A percentile compares a stretch with the other conserved stretches of the same genome.
These are phyloP conservation scores for Aspergillus aculeatus DNA, from an alignment of 2,329 filamentous ascomycete species.

Conservation along the genomic window DNA sequence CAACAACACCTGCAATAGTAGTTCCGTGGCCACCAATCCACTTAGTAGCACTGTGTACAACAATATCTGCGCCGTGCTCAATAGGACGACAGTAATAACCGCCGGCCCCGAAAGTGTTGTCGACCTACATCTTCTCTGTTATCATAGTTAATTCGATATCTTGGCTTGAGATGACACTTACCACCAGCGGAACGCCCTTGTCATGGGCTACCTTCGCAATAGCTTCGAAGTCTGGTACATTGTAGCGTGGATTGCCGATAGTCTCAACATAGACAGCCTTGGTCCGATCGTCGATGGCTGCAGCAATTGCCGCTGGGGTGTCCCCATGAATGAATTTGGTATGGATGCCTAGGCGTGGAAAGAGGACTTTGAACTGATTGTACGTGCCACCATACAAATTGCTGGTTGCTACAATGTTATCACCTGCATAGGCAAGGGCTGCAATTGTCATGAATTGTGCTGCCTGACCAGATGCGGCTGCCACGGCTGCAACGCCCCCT, in stretches of 20 bases:
- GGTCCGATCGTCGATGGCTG: conserved; percentile 85
- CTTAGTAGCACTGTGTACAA: conserved; percentile 92
- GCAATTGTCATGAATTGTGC: conserved; percentile 89
- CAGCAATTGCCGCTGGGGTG: conserved; percentile 72
- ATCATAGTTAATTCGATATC: neutral
- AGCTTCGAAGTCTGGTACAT: conserved; percentile 84
- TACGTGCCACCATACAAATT: conserved; percentile 95
- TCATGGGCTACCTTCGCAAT: conserved; percentile 78
- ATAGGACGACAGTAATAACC: conserved; percentile 86
- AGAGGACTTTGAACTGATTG: conserved; percentile 92
- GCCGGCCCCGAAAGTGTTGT: conserved; percentile 94
- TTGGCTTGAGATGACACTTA: conserved; percentile 23
- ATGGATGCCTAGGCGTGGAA: conserved; percentile 80
- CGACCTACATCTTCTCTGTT: conserved; percentile 57
- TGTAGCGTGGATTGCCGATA: conserved; percentile 92
- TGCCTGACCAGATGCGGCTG: conserved; percentile 79
- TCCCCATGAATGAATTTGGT: conserved; percentile 88
- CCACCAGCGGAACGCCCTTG: conserved; percentile 65
- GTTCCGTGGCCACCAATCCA: conserved; percentile 97
- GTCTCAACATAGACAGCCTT: conserved; percentile 91
- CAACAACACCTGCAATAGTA: conserved; percentile 80
- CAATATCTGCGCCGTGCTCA: conserved; percentile 86
- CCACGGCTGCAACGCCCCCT: conserved; percentile 83
- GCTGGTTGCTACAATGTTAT: conserved; percentile 89
- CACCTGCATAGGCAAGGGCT: conserved; percentile 79